Conservation (phyloP, 2,329 filamentous ascomycete genomes). For the Xylariaceae sp. region DNA sequence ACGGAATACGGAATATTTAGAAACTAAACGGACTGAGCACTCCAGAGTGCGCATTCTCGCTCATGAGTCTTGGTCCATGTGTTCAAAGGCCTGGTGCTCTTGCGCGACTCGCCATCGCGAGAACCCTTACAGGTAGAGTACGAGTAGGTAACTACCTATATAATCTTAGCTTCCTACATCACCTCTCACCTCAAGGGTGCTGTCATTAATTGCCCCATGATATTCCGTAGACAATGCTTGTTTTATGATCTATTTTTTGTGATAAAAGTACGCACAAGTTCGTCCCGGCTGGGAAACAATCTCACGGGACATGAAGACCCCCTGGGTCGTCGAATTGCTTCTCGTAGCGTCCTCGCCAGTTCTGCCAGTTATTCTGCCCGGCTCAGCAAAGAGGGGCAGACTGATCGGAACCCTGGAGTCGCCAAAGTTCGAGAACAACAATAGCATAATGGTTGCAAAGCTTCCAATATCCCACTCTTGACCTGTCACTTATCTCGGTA, state of each 20-base stretch:
- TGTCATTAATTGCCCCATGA: not conserved
- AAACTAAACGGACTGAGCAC: too few species aligned
- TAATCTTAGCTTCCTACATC: too few species aligned
- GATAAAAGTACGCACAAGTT: constrained; percentile 1
- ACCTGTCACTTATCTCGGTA: constrained; percentile 19
- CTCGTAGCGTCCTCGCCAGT: constrained; percentile 9
- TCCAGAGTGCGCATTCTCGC: not conserved
- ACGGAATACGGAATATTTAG: too few species aligned
- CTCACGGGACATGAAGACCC: constrained; percentile 7
- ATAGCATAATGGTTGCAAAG: constrained; percentile 2
- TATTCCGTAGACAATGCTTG: not conserved
- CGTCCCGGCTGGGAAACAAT: not conserved
- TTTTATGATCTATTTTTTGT: not conserved
- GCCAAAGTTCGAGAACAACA: constrained; percentile 8
- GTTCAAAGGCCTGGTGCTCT: too few species aligned
- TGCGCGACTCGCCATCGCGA: not conserved
- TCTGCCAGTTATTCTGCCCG: constrained; percentile 17
- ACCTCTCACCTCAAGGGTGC: not conserved
- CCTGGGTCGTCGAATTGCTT: constrained; percentile 14
- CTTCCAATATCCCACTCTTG: constrained; percentile 12
- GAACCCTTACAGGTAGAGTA: not conserved
- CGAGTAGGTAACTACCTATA: not conserved
- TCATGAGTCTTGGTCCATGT: too few species aligned
- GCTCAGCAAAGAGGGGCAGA: constrained; percentile 19
- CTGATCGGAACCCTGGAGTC: constrained; percentile 14